A percentile compares a stretch with the other conserved stretches of the same genome.
These are phyloP conservation scores for Xylaria sp. DNA, from an alignment of 2,329 filamentous ascomycete genomes.

Conservation along the genomic window DNA sequence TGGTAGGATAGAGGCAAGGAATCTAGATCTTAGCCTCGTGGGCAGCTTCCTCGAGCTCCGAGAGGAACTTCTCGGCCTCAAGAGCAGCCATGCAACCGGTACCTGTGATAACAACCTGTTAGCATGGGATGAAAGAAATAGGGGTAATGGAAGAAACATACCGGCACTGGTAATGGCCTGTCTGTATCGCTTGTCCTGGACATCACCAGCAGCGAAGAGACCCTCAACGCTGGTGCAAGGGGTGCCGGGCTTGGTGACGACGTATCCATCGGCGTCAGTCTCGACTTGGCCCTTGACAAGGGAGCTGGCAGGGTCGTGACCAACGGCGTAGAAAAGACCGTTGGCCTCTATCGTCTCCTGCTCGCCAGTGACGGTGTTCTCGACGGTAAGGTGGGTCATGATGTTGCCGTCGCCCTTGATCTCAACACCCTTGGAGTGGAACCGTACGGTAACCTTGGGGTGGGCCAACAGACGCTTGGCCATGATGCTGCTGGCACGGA, in stretches of 20 bases:
- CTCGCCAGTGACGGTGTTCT: conserved; percentile 68
- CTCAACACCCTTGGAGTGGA: conserved; percentile 75
- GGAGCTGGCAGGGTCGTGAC: conserved; percentile 88
- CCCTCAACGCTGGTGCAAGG: conserved; percentile 83
- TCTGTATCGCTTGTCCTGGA: conserved; percentile 97
- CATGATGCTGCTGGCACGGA: conserved; percentile 89
- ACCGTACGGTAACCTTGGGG: conserved; percentile 86
- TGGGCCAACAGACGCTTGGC: conserved; percentile 74
- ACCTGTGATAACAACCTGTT: conserved; percentile 43
- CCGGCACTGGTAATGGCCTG: conserved; percentile 97
- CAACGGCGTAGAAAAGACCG: conserved; percentile 94
- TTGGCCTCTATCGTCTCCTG: conserved; percentile 83
- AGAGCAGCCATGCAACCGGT: conserved; percentile 93
- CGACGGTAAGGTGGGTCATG: conserved; percentile 83
- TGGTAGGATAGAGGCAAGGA: background rate
- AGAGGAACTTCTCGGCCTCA: conserved; percentile 89
- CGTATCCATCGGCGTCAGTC: conserved; percentile 85
- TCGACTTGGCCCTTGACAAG: conserved; percentile 88
- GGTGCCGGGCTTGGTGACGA: conserved; percentile 78
- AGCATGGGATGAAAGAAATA: conserved; percentile 8
- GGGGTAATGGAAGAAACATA: conserved; percentile 42
- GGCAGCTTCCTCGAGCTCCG: conserved; percentile 61
- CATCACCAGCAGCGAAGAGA: conserved; percentile 94
- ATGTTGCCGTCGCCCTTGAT: conserved; percentile 81
- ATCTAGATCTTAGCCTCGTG: conserved; percentile 31